Base-by-base conservation (phyloP, 257 asterid species). In the Solanum gracilifrons region DNA sequence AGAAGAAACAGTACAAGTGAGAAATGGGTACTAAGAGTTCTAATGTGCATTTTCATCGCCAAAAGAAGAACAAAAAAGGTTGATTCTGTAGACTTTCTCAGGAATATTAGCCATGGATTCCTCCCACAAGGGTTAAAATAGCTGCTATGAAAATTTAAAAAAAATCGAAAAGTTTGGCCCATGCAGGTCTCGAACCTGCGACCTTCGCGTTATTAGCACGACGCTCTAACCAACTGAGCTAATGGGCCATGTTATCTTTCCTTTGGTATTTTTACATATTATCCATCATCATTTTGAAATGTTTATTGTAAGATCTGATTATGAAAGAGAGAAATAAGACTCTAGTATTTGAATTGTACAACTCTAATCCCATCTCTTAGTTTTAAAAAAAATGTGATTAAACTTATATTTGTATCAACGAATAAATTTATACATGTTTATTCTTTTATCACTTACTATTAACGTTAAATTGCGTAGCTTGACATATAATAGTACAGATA, bases 151-250 rank as follows among this genome's bases (percentile, higher is more conserved):
- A 13, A 77, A 73, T 6, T 8, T 4, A 16, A 4, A 10, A 35
- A 5, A 23, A 2, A 0, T 48, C 51, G 16, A 35, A 35, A 33
- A 33, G 35, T 32, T n/a, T 66, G 90, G 90, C 87, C 90, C 89
- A 90, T 87, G 91, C 89, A 90, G 90, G 92, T 90, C 87, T 90
- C 89, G 87, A 90, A 90, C 89, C 89, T 88, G 88, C 90, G 86
- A 86, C 92, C 92, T 90, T 90, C 88, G 89, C 90, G 87, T 90
- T 87, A 88, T 90, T 90, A 90, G 91, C 89, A 89, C 91, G 77
- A 89, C 77, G 88, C 89, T 87, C 91, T 89, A 89, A 89, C 90
- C 90, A 89, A 71, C 90, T 89, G 89, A 86, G 90, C 87, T 89
- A 89, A 86, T 89, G 46, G 90, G 89, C 87, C 82, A 7, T 20